phyloP scores from a whole-genome alignment of 2,329 filamentous ascomycete species.

The Calonectria pseudoreteaudii region DNA sequence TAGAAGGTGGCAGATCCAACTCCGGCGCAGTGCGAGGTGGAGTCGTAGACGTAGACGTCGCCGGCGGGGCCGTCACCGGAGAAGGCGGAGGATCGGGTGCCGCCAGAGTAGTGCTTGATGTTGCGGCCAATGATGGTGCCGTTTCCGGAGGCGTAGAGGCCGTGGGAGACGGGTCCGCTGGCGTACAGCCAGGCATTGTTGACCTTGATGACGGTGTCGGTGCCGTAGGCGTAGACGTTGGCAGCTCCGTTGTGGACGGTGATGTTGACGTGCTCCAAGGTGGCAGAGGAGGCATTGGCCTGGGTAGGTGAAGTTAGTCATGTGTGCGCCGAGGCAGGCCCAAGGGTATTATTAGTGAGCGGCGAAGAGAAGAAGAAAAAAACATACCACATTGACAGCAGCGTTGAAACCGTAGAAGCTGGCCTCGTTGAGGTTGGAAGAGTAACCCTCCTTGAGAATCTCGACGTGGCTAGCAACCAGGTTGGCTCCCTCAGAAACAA shows the following conservation, averaged over 20 bases:
- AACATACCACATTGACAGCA: conserved; percentile 22
- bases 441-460: conserved; percentile 18
- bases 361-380: background rate
- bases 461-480: conserved; percentile 11
- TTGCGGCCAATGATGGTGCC: conserved; percentile 23
- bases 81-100: conserved; percentile 19
- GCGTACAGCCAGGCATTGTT: conserved; percentile 23
- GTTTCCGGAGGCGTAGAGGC: conserved; percentile 21
- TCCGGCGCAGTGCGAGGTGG: conserved; percentile 10
- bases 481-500: conserved; percentile 12
- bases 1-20: conserved; percentile 23
- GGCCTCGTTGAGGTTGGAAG: conserved; percentile 23
- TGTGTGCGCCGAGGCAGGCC: background rate
- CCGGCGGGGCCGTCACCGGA: conserved; percentile 17
- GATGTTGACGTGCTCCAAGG: conserved; percentile 19
- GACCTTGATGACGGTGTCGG: conserved; percentile 6
- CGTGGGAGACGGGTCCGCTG: conserved; percentile 19
- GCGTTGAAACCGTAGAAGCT: conserved; percentile 26
- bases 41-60: conserved; percentile 21
- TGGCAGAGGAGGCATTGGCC: conserved; percentile 20
- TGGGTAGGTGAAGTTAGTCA: background rate
- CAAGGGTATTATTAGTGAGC: background rate
- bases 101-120: conserved; percentile 19
- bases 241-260: conserved; percentile 23
- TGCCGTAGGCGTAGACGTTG: conserved; percentile 23